phyloP scores from a whole-genome alignment of 257 asterid genomes.

The Salvia splendens region DNA sequence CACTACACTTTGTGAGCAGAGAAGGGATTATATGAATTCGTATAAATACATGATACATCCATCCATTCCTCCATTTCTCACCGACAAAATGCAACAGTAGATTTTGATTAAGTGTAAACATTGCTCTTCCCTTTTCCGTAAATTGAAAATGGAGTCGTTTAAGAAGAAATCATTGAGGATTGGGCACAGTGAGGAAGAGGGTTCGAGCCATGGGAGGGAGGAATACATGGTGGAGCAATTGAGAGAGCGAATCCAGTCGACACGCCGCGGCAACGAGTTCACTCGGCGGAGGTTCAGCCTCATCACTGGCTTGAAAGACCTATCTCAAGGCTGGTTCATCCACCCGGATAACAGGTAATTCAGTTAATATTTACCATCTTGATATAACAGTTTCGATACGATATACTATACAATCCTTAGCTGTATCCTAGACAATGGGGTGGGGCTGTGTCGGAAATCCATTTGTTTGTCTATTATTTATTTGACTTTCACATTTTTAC shows the following conservation, averaged over 20 bases:
- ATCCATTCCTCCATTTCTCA: slow-evolving; percentile 20
- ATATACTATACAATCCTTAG: no score
- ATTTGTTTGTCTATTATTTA: neutral
- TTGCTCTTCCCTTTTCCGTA: slow-evolving; percentile 23
- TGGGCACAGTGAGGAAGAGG: slow-evolving; percentile 14
- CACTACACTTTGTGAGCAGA: neutral
- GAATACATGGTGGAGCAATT: slow-evolving; percentile 59
- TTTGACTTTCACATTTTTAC: slow-evolving; percentile 5
- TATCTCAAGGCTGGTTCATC: slow-evolving; percentile 54
- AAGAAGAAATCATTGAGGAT: slow-evolving; percentile 31
- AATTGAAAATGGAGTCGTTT: slow-evolving; percentile 30
- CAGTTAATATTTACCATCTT: no score
- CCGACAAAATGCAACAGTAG: slow-evolving; percentile 17
- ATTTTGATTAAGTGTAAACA: slow-evolving; percentile 8
- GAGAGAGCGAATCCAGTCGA: slow-evolving; percentile 46
- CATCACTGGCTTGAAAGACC: slow-evolving; percentile 57
- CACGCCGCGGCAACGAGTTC: slow-evolving; percentile 43
- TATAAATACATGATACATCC: slow-evolving; percentile 32
- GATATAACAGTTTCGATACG: no score
- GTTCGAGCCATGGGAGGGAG: slow-evolving; percentile 31
- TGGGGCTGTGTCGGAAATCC: slow-evolving; percentile 11
- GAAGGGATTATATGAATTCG: neutral
- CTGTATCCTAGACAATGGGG: no score
- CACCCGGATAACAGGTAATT: slow-evolving; percentile 67
- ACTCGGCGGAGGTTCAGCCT: slow-evolving; percentile 47